Evolutionary conservation across 2,329 filamentous ascomycete species (phyloP).

Genomic region (Zarea fungicola): DNA sequence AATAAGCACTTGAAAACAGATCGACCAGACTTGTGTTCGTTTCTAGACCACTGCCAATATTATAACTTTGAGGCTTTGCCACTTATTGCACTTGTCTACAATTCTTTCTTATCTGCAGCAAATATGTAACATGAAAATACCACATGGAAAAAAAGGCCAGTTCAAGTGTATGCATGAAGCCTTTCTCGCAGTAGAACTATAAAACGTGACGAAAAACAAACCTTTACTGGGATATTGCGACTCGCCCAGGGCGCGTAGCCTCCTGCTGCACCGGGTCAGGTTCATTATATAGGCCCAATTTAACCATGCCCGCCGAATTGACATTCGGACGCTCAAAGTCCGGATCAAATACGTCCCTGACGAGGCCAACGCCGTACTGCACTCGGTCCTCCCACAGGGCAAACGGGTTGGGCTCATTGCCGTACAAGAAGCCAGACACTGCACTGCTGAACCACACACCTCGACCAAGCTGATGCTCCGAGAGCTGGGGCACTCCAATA

Average conservation of each 20-base stretch:
- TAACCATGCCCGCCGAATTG: background rate
- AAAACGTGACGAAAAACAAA: too few species aligned
- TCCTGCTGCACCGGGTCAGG: too few species aligned
- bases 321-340: background rate
- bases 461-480: background rate
- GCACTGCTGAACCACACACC: background rate
- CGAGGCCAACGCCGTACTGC: background rate
- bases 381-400: background rate
- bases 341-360: background rate
- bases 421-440: background rate
- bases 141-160: too few species aligned
- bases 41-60: too few species aligned
- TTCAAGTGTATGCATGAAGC: too few species aligned
- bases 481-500: background rate
- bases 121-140: too few species aligned
- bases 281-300: background rate
- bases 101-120: background rate
- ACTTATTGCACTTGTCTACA: too few species aligned
- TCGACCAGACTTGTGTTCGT: background rate
- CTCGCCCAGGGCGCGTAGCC: background rate
- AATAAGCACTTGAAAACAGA: background rate
- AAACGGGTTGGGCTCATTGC: background rate
- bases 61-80: too few species aligned
- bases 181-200: too few species aligned
- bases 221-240: too few species aligned